Conservation (phyloP, 2,329 filamentous ascomycete species). For the Fusarium verticillioides region DNA sequence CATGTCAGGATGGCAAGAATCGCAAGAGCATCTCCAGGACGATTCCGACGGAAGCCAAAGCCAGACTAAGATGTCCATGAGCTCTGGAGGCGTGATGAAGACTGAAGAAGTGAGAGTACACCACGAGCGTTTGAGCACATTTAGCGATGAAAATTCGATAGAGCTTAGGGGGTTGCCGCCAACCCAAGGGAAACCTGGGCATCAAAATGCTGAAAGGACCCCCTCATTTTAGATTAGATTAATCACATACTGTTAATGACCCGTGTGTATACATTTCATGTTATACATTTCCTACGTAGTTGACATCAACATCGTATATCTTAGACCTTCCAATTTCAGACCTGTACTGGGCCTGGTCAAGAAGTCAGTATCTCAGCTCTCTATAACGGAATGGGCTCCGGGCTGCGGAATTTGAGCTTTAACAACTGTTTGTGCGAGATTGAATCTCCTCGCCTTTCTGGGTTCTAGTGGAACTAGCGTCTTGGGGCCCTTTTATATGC, state of each 20-base stretch:
- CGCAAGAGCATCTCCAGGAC: slow-evolving; percentile 47
- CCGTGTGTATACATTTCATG: no score
- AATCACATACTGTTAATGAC: not conserved
- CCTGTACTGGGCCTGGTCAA: not conserved
- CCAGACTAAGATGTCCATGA: slow-evolving; percentile 14
- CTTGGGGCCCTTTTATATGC: not conserved
- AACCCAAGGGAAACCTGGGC: not conserved
- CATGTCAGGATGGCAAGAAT: slow-evolving; percentile 50
- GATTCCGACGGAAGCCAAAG: slow-evolving; percentile 24
- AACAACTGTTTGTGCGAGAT: not conserved
- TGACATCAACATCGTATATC: not conserved
- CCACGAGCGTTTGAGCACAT: slow-evolving; percentile 37
- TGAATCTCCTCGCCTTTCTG: not conserved
- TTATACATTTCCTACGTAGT: not conserved
- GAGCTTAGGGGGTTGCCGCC: slow-evolving; percentile 31
- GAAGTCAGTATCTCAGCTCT: not conserved
- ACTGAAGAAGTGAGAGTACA: slow-evolving; percentile 47
- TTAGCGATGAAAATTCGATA: slow-evolving; percentile 37
- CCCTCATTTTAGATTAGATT: slow-evolving; percentile 7
- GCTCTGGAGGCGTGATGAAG: slow-evolving; percentile 43
- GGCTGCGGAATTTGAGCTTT: no score
- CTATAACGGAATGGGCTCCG: not conserved
- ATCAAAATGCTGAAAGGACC: not conserved
- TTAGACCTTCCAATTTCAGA: not conserved
- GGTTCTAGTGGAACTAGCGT: not conserved